Evolutionary conservation across 2,329 filamentous ascomycete genomes (phyloP), one percentile per base, ranked within the genome.

Genomic region (Epichloe hybrida): DNA sequence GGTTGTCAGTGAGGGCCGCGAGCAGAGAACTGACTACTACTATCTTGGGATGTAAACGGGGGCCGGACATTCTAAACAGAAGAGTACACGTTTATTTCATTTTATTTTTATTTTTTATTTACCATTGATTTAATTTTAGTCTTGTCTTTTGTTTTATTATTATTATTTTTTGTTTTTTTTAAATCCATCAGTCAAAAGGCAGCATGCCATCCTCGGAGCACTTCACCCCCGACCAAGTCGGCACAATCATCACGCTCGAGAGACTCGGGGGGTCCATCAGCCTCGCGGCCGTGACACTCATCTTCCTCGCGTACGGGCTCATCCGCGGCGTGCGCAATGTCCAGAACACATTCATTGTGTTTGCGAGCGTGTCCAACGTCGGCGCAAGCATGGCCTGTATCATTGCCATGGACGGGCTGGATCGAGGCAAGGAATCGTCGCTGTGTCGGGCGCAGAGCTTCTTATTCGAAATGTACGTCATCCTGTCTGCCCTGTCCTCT

Each of bases 321-420:
- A 75, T 74, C 47, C 77, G 72, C 48, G 66, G 73, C 2, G 68
- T 79, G 17, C 74, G 77, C 13, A 79, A 77, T 20, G 74, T 81
- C 0, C 77, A 78, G 15, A 81, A 80, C 58, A 78, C 76, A 1
- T 81, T 81, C 55, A 80, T 81, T 48, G 69, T 80, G 23, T 80
- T 80, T 57, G 78, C 78, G 5, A 80, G 77, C 20, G 69, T 80
- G 27, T 74, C 77, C 53, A 81, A 81, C 55, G 64, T 80, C 4
- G 77, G 77, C 2, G 77, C 78, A 12, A 78, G 77, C 56, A 67
- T 75, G 42, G 86, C 83, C 11, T 88, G 84, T 46, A 69, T 88
- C 27, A 87, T 90, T 46, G 84, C 83, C 5, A 77, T 80, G 50
- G 76, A 80, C 15, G 84, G 83, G 1, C 72, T 89, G 40, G 60